Evolutionary conservation across 495 filamentous ascomycete genomes (phyloP), one percentile per base, ranked within the genome.

Genomic region (Hypoxylon crocopeplum): DNA sequence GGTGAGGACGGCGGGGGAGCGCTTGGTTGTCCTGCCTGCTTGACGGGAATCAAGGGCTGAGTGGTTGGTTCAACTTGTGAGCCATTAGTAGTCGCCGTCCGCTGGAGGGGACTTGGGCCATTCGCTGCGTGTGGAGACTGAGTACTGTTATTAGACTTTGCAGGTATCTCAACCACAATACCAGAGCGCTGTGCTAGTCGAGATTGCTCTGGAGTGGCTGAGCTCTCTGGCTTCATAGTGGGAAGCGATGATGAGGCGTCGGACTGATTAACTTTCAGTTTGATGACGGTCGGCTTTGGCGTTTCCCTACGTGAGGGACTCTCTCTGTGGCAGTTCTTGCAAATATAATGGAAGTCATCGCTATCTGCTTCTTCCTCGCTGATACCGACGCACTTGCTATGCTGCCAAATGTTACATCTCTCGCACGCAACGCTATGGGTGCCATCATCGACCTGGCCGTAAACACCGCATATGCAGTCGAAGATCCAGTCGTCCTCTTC

Each of bases 351-450:
- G 69, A 96, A 97, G 62, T 95, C 88, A 10, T 93, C 90, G 38
- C 85, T 78, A 47, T 96, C 91, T 5, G 91, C 93, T 51, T 90
- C 88, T 38, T 80, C 78, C 53, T 91, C 81, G 8, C 79, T 80
- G 52, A 98, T 89, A 24, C 86, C 89, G 42, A 96, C 84, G 66
- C 94, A 98, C 41, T 86, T 88, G 77, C 89, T 93, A 65, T 97
- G 94, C 69, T 97, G 93, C 94, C 94, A 98, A 15, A 96, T 86
- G 69, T 89, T 94, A 79, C 94, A 98, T 41, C 81, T 87, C 66
- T 98, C 94, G 70, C 94, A 98, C n/a, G 92, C 88, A 53, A 98
- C 84, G 69, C 90, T 96, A 70, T 96, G 91, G 1, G 89, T 87
- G 40, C 94, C 94, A 64, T 97, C 94, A 62, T 97, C 93, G 29